Evolutionary conservation across 2,329 filamentous ascomycete genomes (phyloP).

Genomic region (Pleoardoris graminearum): DNA sequence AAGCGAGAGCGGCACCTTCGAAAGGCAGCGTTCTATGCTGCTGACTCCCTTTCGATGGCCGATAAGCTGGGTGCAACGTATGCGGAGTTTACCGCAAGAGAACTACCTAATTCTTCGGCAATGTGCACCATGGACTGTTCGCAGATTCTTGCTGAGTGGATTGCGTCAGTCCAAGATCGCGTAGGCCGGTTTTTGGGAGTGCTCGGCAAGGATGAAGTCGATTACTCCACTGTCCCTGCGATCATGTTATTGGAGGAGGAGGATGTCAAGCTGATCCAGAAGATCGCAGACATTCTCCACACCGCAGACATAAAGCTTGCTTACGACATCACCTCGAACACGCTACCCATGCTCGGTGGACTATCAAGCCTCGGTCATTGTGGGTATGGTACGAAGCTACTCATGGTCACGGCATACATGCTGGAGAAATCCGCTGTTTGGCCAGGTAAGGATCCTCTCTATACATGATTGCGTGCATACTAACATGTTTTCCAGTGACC

Average conservation of each 20-base stretch:
- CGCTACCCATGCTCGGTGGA: constrained; percentile 55
- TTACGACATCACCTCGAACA: constrained; percentile 53
- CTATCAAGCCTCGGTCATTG: constrained; percentile 62
- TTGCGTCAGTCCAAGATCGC: constrained; percentile 88
- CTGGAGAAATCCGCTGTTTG: constrained; percentile 88
- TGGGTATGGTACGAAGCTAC: constrained; percentile 82
- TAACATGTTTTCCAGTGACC: constrained; percentile 57
- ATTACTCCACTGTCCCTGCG: constrained; percentile 77
- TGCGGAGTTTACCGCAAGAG: constrained; percentile 78
- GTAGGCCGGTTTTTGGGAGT: constrained; percentile 89
- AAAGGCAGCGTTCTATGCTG: constrained; percentile 94
- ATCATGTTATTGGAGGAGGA: constrained; percentile 92
- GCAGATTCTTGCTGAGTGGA: constrained; percentile 92
- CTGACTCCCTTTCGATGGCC: constrained; percentile 85
- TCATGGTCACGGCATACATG: constrained; percentile 83
- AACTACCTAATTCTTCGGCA: constrained; percentile 85
- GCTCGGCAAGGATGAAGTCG: constrained; percentile 79
- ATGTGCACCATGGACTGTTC: constrained; percentile 94
- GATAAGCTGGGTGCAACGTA: constrained; percentile 85
- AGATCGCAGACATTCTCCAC: constrained; percentile 77
- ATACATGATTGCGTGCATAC: constrained; percentile 10
- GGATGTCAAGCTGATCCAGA: constrained; percentile 80
- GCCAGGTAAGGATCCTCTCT: constrained; percentile 69
- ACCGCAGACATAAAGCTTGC: constrained; percentile 81
- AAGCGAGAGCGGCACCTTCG: constrained; percentile 85